Base-by-base conservation (phyloP, 139 green algal genomes). In the Chlorella vulgaris region DNA sequence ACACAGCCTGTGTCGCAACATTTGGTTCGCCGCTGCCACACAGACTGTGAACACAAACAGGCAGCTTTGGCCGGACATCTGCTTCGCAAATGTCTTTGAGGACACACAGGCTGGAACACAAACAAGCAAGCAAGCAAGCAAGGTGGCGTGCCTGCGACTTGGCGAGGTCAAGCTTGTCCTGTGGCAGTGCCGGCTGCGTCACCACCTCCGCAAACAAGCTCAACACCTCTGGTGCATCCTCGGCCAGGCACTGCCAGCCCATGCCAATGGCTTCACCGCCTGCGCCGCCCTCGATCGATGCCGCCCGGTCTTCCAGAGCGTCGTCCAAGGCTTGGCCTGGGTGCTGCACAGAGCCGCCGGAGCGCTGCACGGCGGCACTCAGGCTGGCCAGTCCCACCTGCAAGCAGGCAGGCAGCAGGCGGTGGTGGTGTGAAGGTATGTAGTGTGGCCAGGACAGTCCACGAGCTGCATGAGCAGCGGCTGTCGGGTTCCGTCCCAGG, bases 201-300 rank as follows among this genome's bases (percentile, higher is more conserved):
- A 95, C 51, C 36, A 95, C 73, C 78, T 96, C 92, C 7, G 83
- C 38, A 43, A 93, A 84, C 6, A 96, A 76, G 21, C 67, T 58
- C 82, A 96, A 28, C 31, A 95, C 86, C 15, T 89, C 81, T 6
- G 50, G 31, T 1, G 65, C 21, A 69, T 95, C 91, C 35, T 91
- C 91, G 33, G n/a, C 60, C 69, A 93, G 61, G 70, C 91, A 95
- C 29, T 83, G 53, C 66, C 95, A 93, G 24, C 86, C 90, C n/a
- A 94, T 38, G 7, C 50, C 83, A 29, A 89, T 84, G 13, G 85
- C 53, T 31, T 92, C 86, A 21, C 55, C 74, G n/a, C 82, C 78
- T 0, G 89, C 88, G 1, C 87, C 84, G 18, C 88, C 67, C 85
- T 95, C 91, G 7, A 96, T 88, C 13, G 73, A 74, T 24, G 92